Base-by-base conservation (phyloP, 768 basidiomycete species). In the Serendipita sp. region DNA sequence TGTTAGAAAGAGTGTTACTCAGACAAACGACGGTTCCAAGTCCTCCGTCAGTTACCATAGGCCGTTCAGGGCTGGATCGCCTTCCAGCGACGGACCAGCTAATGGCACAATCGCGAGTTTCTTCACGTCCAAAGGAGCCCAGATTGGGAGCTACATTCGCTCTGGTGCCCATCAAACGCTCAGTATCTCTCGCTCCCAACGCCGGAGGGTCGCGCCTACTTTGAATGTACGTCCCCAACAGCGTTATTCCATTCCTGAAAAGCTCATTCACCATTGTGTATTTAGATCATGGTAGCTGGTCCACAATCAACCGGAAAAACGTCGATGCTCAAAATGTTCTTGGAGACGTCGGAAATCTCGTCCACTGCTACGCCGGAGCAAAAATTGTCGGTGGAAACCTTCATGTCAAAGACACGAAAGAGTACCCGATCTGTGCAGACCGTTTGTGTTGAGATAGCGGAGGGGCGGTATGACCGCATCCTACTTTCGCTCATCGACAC, bases 241-340 rank as follows among this genome's bases (percentile, higher is more conserved):
- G 26, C 26, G 28, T 11, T 24, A 26, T 9, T 11, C 17, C 17
- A 34, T 58, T 4, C 30, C 9, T 58, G 2, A 11, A 33, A 58
- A 26, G 53, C 53, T 58, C 0, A 58, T 0, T 11, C n/a, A n/a
- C 20, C n/a, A 5, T 9, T 48, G 9, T 20, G 5, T 28, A 4
- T 24, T 24, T 58, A 58, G 53, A 58, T 58, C 30, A 33, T 58
- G 89, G 86, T 91, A 51, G 86, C 82, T 31, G 89, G 89, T 60
- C 83, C 81, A 28, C 82, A 82, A 72, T 84, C 85, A 74, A 89
- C 86, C 1, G 90, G 90, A 61, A 92, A 93, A 75, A 90, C 90
- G 0, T 88, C 88, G 22, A 76, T 93, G 3, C 75, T 92, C 42
- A 83, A 86, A 22, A 76, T 92, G 44, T 75, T 93, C 53, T 78